Evolutionary conservation across 1,139 yeast species (phyloP).

Genomic region (Yamadazyma spencermartinsiae): DNA sequence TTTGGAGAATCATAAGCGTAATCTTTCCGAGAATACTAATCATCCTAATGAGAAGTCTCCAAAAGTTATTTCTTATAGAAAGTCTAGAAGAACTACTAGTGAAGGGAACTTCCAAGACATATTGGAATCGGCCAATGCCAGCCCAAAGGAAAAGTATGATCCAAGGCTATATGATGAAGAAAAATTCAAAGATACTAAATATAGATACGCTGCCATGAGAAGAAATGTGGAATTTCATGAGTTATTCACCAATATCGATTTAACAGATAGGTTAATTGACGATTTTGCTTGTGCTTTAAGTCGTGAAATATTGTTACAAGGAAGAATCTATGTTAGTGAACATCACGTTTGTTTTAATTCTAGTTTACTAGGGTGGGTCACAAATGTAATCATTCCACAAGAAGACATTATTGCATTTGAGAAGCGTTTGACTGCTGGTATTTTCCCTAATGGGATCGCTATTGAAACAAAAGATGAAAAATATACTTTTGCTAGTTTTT

Average conservation of each 20-base stretch:
- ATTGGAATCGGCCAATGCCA: constrained; percentile 15
- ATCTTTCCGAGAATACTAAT: constrained; percentile 2
- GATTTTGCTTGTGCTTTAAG: constrained; percentile 91
- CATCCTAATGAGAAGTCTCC: constrained; percentile 29
- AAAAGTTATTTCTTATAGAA: constrained; percentile 49
- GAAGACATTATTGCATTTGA: constrained; percentile 74
- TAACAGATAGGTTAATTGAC: constrained; percentile 71
- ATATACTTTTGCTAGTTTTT: constrained; percentile 83
- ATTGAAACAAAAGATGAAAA: constrained; percentile 68
- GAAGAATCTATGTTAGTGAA: constrained; percentile 82
- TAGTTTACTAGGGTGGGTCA: constrained; percentile 91
- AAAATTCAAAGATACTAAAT: constrained; percentile 34
- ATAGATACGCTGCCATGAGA: constrained; percentile 61
- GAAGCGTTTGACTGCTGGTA: constrained; percentile 79
- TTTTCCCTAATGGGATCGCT: constrained; percentile 87
- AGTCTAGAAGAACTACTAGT: constrained; percentile 36
- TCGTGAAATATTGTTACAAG: constrained; percentile 87
- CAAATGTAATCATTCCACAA: constrained; percentile 71
- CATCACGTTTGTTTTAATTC: constrained; percentile 84
- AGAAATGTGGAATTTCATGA: constrained; percentile 81
- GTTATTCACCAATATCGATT: constrained; percentile 67
- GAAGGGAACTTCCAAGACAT: constrained; percentile 31
- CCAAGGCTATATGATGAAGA: constrained; percentile 39
- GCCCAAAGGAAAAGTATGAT: constrained; percentile 31
- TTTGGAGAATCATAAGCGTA: constrained; percentile 12